A percentile compares a stretch with the other conserved stretches of the same genome.
Evolutionary conservation across 805 yeast species (phyloP).

Genomic region (Diddensiella caesifluorescens): DNA sequence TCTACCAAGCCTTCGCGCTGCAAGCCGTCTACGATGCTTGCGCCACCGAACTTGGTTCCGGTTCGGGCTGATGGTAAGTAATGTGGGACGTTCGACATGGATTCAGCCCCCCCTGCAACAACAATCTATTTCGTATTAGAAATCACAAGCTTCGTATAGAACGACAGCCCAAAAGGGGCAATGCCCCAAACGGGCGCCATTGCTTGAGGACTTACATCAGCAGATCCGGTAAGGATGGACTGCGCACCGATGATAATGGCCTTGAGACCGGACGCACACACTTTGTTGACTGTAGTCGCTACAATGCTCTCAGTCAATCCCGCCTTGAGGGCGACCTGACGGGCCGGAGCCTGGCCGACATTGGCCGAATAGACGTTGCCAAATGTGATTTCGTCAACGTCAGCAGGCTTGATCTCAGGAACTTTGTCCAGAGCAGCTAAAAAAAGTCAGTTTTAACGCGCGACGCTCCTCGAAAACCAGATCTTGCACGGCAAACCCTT

Average conservation of each 20-base stretch:
- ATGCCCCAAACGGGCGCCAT: background rate
- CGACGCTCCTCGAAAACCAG: background rate
- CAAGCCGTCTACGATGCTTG: conserved; percentile 75
- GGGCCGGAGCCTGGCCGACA: conserved; percentile 96
- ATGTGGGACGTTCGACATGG: conserved; percentile 95
- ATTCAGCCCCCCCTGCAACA: conserved; percentile 96
- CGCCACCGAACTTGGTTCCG: conserved; percentile 88
- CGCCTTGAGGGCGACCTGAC: conserved; percentile 91
- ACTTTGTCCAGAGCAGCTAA: conserved; percentile 63
- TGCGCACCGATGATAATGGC: conserved; percentile 88
- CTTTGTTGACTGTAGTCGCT: conserved; percentile 91
- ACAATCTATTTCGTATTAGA: conserved; percentile 54
- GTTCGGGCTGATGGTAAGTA: conserved; percentile 78
- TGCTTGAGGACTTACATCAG: conserved; percentile 42
- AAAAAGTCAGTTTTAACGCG: no score
- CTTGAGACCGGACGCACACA: conserved; percentile 95
- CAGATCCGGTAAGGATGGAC: conserved; percentile 78
- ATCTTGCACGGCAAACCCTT: background rate
- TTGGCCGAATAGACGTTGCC: conserved; percentile 93
- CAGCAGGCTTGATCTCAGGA: conserved; percentile 64
- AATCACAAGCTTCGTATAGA: no score
- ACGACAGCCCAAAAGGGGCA: no score
- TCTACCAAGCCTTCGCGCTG: conserved; percentile 91
- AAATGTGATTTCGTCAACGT: conserved; percentile 83
- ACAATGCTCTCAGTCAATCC: conserved; percentile 77